phyloP scores from a whole-genome alignment of 2,329 filamentous ascomycete genomes.

The Ceratocystis ficicola region DNA sequence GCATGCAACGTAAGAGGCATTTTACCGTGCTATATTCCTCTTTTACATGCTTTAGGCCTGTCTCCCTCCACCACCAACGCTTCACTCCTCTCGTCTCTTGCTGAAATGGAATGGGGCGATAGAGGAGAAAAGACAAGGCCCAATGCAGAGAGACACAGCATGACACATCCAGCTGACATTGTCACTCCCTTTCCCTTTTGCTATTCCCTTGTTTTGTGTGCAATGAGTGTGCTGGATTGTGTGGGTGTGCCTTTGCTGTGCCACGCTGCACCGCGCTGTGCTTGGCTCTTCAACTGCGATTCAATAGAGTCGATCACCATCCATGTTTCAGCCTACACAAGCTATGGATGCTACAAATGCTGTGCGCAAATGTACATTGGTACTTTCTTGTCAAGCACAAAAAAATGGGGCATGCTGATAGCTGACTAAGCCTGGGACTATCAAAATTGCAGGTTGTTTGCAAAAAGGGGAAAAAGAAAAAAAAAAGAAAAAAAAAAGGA shows the following conservation, averaged over 20 bases:
- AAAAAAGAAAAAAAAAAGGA: neutral
- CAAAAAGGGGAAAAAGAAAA: neutral
- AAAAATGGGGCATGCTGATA: neutral
- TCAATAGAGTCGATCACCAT: neutral
- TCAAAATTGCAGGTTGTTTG: neutral
- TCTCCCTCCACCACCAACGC: neutral
- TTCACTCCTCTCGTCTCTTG: neutral
- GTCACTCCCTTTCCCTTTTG: neutral
- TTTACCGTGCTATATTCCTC: neutral
- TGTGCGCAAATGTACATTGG: neutral
- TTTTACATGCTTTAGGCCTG: neutral
- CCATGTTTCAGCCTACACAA: neutral
- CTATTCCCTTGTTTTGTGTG: neutral
- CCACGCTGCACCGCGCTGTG: no score
- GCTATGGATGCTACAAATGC: neutral
- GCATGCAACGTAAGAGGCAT: neutral
- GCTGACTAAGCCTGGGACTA: neutral
- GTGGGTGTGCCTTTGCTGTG: no score
- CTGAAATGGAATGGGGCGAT: neutral
- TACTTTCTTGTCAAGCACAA: neutral
- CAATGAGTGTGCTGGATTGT: no score
- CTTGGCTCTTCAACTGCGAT: neutral
- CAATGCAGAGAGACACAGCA: neutral
- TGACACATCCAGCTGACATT: slow-evolving; percentile 5
- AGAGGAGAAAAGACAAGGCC: neutral